phyloP scores from a whole-genome alignment of 2,329 filamentous ascomycete genomes.

The Apiospora saccharicola region DNA sequence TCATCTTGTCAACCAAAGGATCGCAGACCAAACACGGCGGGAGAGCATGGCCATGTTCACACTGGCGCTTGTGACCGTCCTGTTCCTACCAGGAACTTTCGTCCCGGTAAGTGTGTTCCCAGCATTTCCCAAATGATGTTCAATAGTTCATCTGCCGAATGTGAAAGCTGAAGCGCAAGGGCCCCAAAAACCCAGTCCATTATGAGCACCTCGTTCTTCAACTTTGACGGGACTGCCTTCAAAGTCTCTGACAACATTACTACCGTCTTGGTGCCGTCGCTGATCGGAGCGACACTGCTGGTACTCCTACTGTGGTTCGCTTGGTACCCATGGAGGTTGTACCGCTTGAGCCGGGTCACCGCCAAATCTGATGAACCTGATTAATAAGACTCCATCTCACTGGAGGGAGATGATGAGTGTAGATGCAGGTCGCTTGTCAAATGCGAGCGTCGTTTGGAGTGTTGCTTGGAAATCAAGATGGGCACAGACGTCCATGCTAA shows the following conservation, averaged over 20 bases:
- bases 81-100: neutral
- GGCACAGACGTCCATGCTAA: no score
- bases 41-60: neutral
- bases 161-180: no score
- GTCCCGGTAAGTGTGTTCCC: neutral
- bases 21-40: neutral
- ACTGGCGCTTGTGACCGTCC: neutral
- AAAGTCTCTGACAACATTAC: neutral
- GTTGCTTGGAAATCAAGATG: slow-evolving; percentile 2
- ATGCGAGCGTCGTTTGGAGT: neutral
- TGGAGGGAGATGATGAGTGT: neutral
- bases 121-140: no score
- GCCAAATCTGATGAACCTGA: neutral
- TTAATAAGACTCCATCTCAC: neutral
- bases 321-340: neutral
- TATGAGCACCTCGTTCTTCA: neutral
- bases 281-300: neutral
- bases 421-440: neutral
- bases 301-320: neutral
- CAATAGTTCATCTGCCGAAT: no score
- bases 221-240: neutral
- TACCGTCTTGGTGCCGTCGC: neutral
- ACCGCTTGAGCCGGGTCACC: neutral
- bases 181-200: neutral
- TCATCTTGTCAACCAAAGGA: neutral